A percentile compares a stretch with the other conserved stretches of the same genome.
These are phyloP conservation scores for Acacia crassicarpa DNA, from an alignment of 306 rosid genomes.

Conservation along the genomic window DNA sequence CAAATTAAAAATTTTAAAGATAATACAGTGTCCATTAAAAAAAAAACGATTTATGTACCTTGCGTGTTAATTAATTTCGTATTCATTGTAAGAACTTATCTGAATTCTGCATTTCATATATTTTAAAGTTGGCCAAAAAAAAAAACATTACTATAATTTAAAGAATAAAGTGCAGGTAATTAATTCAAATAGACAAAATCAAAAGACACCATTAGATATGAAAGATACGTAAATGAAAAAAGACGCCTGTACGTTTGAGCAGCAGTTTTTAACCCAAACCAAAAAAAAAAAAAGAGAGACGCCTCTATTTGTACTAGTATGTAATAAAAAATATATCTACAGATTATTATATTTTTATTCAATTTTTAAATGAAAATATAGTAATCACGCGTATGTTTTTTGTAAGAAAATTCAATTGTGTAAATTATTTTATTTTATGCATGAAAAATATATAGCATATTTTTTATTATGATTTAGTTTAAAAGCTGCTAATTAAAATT, in stretches of 20 bases:
- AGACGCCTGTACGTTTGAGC: not conserved
- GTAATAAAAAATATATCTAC: not conserved
- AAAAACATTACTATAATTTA: no score
- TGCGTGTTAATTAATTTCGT: not conserved
- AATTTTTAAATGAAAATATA: no score
- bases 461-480: no score
- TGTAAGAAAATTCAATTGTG: no score
- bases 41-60: not conserved
- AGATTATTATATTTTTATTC: no score
- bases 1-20: not conserved
- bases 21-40: not conserved
- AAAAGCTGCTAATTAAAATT: not conserved
- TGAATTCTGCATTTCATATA: not conserved
- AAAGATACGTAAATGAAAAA: no score
- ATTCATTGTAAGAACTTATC: not conserved
- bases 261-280: no score
- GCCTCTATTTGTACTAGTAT: no score
- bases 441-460: no score
- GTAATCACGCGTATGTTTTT: not conserved
- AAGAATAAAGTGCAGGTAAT: not conserved
- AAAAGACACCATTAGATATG: not conserved
- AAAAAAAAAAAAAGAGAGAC: not conserved
- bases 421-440: no score
- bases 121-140: no score
- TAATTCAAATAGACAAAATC: not conserved